phyloP scores from a whole-genome alignment of 768 basidiomycete genomes.

The Nidula microcarpa region DNA sequence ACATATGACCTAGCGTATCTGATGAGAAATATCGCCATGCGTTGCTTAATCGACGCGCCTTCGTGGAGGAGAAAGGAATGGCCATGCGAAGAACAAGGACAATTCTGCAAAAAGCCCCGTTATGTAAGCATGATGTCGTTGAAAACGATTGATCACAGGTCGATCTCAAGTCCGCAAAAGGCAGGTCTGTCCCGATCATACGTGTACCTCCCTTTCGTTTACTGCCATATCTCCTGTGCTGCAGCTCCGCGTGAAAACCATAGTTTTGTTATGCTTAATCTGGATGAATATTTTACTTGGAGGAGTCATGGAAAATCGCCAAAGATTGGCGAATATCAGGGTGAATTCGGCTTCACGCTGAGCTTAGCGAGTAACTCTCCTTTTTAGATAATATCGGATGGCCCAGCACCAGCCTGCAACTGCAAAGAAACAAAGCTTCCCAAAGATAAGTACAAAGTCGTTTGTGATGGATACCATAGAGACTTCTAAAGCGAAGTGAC shows the following conservation, averaged over 20 bases:
- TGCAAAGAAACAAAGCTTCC: constrained; percentile 1
- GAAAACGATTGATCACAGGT: too few relatives aligned
- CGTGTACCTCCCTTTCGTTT: not conserved
- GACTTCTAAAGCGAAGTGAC: not conserved
- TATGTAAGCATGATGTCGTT: constrained; percentile 6
- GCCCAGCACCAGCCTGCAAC: not conserved
- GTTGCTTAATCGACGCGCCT: constrained; percentile 3
- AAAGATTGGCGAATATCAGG: too few relatives aligned
- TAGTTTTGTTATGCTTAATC: too few relatives aligned
- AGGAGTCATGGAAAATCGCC: too few relatives aligned
- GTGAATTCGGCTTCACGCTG: too few relatives aligned
- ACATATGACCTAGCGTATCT: not conserved
- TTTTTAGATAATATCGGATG: not conserved
- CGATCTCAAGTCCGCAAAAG: constrained; percentile 3
- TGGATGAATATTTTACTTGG: too few relatives aligned
- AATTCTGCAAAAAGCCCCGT: constrained; percentile 12
- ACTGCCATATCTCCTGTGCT: not conserved
- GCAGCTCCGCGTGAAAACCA: not conserved
- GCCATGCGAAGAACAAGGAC: constrained; percentile 24
- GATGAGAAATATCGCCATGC: constrained; percentile 5
- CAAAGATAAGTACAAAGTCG: constrained; percentile 16
- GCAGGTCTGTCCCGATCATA: not conserved
- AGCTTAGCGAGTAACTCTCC: too few relatives aligned
- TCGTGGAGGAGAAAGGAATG: constrained; percentile 13
- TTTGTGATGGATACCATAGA: constrained; percentile 21